Base-by-base conservation (phyloP, 192 early-diverging fungal species). In the Umbelopsis isabellina region DNA sequence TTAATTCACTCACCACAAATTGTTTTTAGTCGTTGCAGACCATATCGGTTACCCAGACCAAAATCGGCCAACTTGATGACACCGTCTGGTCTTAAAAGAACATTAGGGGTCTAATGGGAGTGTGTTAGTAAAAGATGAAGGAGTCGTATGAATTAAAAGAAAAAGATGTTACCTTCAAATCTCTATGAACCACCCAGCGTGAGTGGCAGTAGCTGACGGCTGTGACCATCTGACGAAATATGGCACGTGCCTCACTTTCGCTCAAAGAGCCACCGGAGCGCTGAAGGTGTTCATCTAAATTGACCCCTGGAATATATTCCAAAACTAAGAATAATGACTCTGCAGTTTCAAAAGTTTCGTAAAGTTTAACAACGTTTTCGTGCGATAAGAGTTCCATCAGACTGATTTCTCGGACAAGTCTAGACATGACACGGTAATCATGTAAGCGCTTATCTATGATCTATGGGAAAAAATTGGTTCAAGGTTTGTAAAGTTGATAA, bases 11-110 rank as follows among this genome's bases (percentile, higher is more conserved):
- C 79, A 82, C 96, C 96, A 83, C 96, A 98, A 46, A 95, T 95
- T 2, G 95, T 97, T 41, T 84, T 78, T 67, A 98, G 82, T 45
- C 90, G 78, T 4, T 86, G 79, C 7, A 83, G 82, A 21, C 91
- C 87, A 68, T 89, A 96, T 46, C 90, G 82, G 69, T 96, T 95
- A 6, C 93, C 90, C 11, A 98, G 76, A 4, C 96, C 96, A 84
- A 98, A 98, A 68, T 98, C 96, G 51, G 95, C 95, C 55, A 98
- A 70, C 78, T 94, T 92, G 50, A 95, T 87, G 7, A 83, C 70
- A 1, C 93, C 93, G 22, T 83, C 77, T 11, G 82, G 76, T 52
- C 91, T 91, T 22, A 98, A 79, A 65, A 98, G 86, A 20, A 98
- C 82, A 76, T 98, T 98, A 64, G 85, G 83, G n/a, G 85, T 79